Conservation (phyloP, 2,329 filamentous ascomycete genomes). For the Ambrosiella xylebori region DNA sequence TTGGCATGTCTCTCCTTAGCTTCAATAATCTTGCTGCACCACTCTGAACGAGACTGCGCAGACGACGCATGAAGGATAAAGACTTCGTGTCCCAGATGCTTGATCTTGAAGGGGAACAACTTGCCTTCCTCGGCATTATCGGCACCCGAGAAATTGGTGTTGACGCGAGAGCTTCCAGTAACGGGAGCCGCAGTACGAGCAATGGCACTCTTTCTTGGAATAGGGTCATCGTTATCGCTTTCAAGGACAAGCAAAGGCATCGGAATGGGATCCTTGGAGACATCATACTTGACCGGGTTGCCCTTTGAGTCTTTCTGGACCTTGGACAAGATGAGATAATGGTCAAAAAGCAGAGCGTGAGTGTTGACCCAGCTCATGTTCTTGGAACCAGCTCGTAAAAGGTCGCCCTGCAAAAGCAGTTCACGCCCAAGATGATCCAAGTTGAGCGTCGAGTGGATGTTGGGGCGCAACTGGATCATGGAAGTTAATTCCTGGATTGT, state of each 20-base stretch:
- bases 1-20: constrained; percentile 89
- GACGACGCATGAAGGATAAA: constrained; percentile 80
- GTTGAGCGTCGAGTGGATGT: constrained; percentile 79
- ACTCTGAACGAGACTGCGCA: constrained; percentile 59
- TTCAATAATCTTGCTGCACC: constrained; percentile 86
- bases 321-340: constrained; percentile 90
- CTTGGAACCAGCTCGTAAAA: constrained; percentile 75
- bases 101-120: constrained; percentile 82
- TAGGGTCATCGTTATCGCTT: constrained; percentile 78
- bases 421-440: constrained; percentile 87
- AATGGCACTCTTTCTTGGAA: constrained; percentile 64
- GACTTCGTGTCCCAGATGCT: constrained; percentile 83
- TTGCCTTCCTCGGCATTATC: constrained; percentile 52
- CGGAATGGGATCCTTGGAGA: constrained; percentile 85
- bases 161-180: constrained; percentile 39
- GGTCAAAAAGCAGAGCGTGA: constrained; percentile 84
- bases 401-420: constrained; percentile 72
- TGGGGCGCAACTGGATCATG: constrained; percentile 70
- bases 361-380: constrained; percentile 89
- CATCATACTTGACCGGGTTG: constrained; percentile 70
- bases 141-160: constrained; percentile 16
- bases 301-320: constrained; percentile 52
- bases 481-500: constrained; percentile 67
- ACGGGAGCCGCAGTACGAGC: constrained; percentile 48
- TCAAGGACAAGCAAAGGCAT: constrained; percentile 93